Evolutionary conservation across 2,329 filamentous ascomycete species (phyloP).

Genomic region (Xylariaceae sp.): DNA sequence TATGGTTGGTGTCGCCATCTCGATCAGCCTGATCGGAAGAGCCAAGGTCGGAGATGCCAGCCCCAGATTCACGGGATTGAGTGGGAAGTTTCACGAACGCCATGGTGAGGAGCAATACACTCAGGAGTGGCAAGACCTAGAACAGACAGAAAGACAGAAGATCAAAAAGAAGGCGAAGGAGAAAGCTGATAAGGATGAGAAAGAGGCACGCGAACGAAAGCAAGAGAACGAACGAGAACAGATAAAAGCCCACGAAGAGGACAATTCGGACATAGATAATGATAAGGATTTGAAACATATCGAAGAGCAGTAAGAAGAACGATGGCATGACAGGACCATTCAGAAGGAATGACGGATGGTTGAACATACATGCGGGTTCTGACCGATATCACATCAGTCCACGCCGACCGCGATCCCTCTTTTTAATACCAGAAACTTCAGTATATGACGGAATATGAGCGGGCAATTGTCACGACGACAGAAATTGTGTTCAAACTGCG

Average conservation of each 20-base stretch:
- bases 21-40: constrained; percentile 73
- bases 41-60: constrained; percentile 59
- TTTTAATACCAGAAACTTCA: no score
- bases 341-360: no score
- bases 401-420: no score
- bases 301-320: background rate
- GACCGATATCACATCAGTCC: no score
- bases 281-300: background rate
- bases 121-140: constrained; percentile 41
- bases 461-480: no score
- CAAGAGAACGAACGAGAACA: constrained; percentile 19
- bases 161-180: constrained; percentile 33
- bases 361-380: no score
- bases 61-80: constrained; percentile 35
- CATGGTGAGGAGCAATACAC: constrained; percentile 33
- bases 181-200: constrained; percentile 26
- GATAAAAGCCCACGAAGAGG: background rate
- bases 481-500: no score
- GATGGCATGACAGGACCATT: background rate
- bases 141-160: constrained; percentile 33
- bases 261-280: background rate
- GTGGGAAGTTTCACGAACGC: constrained; percentile 37
- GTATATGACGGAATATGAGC: no score
- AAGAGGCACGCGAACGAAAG: constrained; percentile 9
- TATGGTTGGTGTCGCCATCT: constrained; percentile 76